Conservation (phyloP, 352 stramenopile species). For the Phytopythium chamaehyphon region DNA sequence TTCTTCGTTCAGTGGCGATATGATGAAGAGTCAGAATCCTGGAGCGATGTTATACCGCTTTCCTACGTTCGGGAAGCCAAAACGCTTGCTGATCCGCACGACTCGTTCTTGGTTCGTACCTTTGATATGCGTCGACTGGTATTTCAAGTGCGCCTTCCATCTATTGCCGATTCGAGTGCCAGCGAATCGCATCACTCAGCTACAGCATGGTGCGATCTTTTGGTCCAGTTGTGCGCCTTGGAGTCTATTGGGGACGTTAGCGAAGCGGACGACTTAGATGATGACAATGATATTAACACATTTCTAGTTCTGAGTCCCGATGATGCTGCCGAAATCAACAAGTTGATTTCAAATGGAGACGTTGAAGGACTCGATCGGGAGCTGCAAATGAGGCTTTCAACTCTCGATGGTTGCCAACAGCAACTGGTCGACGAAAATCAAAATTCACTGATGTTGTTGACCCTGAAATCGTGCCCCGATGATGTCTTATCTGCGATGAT, state of each 20-base stretch:
- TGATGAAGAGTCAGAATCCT: constrained; percentile 14
- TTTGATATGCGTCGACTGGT: constrained; percentile 24
- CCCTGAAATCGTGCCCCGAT: constrained; percentile 30
- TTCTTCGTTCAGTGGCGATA: constrained; percentile 27
- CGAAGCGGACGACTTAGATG: not conserved
- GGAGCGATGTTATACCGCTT: constrained; percentile 20
- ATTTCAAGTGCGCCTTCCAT: constrained; percentile 35
- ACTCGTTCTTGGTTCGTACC: constrained; percentile 42
- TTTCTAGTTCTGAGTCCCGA: not conserved
- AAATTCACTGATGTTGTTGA: constrained; percentile 50
- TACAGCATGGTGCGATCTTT: not conserved
- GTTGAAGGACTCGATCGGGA: not conserved
- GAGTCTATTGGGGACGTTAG: not conserved
- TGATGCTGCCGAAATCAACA: not conserved
- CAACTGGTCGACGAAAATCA: constrained; percentile 28
- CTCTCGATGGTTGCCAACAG: not conserved
- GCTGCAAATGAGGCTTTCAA: not conserved
- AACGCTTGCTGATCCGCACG: constrained; percentile 11
- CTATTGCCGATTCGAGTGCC: not conserved
- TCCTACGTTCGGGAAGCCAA: constrained; percentile 25
- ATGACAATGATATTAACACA: not conserved
- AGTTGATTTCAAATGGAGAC: not conserved
- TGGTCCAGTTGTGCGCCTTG: not conserved
- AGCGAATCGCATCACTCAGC: not conserved
- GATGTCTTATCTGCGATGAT: constrained; percentile 13